Evolutionary conservation across 169 alveolate genomes (phyloP).

Genomic region (Eimeria necatrix): DNA sequence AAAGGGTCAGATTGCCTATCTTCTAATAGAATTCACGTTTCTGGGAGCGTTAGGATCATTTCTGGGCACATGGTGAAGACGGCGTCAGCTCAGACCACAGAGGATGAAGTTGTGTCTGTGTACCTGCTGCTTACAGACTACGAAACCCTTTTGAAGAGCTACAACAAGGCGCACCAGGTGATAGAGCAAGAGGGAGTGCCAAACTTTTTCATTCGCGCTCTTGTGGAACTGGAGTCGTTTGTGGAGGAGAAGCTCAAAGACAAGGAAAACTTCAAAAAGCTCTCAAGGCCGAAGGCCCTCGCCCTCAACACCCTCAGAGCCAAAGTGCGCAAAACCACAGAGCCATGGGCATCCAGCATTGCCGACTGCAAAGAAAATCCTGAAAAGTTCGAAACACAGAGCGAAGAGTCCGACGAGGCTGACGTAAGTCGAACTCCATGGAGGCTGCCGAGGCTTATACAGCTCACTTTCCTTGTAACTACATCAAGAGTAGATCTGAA

Average conservation of each 20-base stretch:
- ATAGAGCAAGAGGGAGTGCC: constrained; percentile 81
- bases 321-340: constrained; percentile 83
- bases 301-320: constrained; percentile 84
- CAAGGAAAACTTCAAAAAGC: constrained; percentile 82
- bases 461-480: background rate
- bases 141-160: constrained; percentile 75
- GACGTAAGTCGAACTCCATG: background rate
- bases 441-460: background rate
- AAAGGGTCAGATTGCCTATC: constrained; percentile 52
- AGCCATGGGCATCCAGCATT: constrained; percentile 80
- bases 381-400: constrained; percentile 75
- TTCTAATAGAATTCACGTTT: background rate
- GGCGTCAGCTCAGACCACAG: background rate
- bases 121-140: constrained; percentile 54
- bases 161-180: constrained; percentile 76
- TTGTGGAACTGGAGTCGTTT: constrained; percentile 74
- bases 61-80: background rate
- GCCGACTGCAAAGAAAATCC: constrained; percentile 80
- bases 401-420: constrained; percentile 79
- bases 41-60: no score
- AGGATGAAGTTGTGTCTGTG: background rate
- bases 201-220: constrained; percentile 79
- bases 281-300: constrained; percentile 80
- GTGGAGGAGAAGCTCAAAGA: constrained; percentile 69
- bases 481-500: no score